Evolutionary conservation across 176 grass and related monocot species (phyloP).

Genomic region (Bromus sterilis): DNA sequence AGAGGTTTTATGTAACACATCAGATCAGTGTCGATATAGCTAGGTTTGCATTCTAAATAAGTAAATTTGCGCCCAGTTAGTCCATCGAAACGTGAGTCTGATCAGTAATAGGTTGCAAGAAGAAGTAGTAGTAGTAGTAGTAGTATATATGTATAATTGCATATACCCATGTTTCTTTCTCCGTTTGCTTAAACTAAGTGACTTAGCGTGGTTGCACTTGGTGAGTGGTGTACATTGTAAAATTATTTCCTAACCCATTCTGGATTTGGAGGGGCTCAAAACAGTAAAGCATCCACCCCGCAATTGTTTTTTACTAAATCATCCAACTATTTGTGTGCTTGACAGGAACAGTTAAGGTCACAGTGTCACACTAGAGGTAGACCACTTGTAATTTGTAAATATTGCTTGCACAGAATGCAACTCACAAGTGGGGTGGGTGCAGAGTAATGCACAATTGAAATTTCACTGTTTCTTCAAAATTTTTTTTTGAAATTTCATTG

Average conservation of each 20-base stretch:
- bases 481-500: not conserved
- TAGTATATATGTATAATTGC: not conserved
- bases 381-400: conserved; percentile 1
- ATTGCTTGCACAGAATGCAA: not conserved
- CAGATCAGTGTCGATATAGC: not conserved
- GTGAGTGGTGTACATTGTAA: not conserved
- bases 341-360: not conserved
- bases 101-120: not conserved
- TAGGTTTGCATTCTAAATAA: no score
- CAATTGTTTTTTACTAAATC: not conserved
- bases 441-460: not conserved
- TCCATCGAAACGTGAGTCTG: not conserved
- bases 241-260: not conserved
- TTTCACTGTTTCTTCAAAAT: no score
- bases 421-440: not conserved
- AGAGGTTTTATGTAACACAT: not conserved
- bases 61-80: not conserved
- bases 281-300: not conserved
- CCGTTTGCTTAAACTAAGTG: not conserved
- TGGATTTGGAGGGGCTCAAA: not conserved
- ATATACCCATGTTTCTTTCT: not conserved
- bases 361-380: not conserved
- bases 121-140: not conserved
- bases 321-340: not conserved
- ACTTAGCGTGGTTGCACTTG: not conserved